Percentiles rank a stretch among this genome's conserved stretches.
These are phyloP conservation scores for Penstemon newberryi DNA, from an alignment of 257 asterid genomes.

Conservation along the genomic window DNA sequence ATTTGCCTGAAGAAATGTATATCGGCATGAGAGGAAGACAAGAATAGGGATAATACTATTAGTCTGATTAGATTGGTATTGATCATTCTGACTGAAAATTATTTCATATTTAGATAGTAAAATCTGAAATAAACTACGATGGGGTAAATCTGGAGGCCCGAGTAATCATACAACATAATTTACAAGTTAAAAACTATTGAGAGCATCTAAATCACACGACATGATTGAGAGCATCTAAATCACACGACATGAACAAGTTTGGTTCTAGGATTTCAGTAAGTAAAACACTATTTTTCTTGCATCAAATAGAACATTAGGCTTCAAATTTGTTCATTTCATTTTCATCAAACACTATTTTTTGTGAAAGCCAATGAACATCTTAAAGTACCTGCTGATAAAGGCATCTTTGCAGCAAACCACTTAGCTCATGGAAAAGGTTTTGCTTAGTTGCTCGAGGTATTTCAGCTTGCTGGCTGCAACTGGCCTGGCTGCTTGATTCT, in stretches of 20 bases:
- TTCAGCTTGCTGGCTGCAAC: constrained; percentile 85
- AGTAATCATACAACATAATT: background rate
- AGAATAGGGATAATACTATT: background rate
- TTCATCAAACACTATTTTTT: no score
- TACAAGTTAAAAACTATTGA: background rate
- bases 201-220: constrained; percentile 14
- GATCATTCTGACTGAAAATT: constrained; percentile 6
- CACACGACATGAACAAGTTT: background rate
- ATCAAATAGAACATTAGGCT: no score
- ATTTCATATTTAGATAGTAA: background rate
- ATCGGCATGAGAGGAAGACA: constrained; percentile 1
- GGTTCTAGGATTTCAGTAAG: no score
- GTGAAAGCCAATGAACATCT: constrained; percentile 18
- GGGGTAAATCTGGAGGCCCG: background rate
- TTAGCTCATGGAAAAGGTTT: constrained; percentile 76
- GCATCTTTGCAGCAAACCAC: constrained; percentile 84
- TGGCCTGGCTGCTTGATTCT: constrained; percentile 92
- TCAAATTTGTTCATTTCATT: no score
- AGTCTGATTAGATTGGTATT: background rate
- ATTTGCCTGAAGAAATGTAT: constrained; percentile 50
- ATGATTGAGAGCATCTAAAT: constrained; percentile 4
- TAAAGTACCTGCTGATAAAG: constrained; percentile 77
- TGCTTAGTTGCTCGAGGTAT: constrained; percentile 39
- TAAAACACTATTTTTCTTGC: no score
- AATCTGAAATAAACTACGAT: background rate